phyloP scores from a whole-genome alignment of 1,139 yeast genomes.

The Geotrichum aggregatum region DNA sequence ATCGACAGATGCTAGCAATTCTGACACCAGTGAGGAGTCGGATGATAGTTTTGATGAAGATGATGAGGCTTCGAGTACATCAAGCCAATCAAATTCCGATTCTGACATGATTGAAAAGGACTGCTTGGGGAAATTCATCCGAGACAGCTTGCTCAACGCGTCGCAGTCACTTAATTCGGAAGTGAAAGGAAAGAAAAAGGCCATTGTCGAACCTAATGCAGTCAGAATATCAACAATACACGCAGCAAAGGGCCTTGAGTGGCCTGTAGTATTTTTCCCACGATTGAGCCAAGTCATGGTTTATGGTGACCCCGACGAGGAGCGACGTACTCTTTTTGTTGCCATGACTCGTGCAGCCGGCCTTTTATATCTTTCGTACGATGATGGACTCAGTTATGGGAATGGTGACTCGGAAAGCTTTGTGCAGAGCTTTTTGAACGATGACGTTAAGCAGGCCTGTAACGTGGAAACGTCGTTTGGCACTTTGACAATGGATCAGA shows the following conservation, averaged over 20 bases:
- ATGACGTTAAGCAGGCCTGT: not conserved
- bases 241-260: constrained; percentile 82
- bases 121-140: constrained; percentile 12
- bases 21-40: too few species aligned
- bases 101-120: constrained; percentile 1
- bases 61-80: not conserved
- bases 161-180: not conserved
- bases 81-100: too few species aligned
- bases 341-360: constrained; percentile 66
- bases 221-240: constrained; percentile 65
- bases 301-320: constrained; percentile 52
- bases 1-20: too few species aligned
- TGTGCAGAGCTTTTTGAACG: not conserved
- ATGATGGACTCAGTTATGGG: too few species aligned
- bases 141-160: not conserved
- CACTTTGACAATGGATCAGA: not conserved
- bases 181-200: not conserved
- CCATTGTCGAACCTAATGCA: not conserved
- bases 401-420: not conserved
- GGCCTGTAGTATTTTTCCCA: constrained; percentile 83
- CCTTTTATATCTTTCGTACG: constrained; percentile 11
- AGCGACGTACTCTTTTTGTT: constrained; percentile 74
- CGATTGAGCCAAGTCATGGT: constrained; percentile 57
- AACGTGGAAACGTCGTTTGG: not conserved
- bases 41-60: too few species aligned